phyloP scores from a whole-genome alignment of 2,329 filamentous ascomycete genomes.

The Aureobasidium melanogenum region DNA sequence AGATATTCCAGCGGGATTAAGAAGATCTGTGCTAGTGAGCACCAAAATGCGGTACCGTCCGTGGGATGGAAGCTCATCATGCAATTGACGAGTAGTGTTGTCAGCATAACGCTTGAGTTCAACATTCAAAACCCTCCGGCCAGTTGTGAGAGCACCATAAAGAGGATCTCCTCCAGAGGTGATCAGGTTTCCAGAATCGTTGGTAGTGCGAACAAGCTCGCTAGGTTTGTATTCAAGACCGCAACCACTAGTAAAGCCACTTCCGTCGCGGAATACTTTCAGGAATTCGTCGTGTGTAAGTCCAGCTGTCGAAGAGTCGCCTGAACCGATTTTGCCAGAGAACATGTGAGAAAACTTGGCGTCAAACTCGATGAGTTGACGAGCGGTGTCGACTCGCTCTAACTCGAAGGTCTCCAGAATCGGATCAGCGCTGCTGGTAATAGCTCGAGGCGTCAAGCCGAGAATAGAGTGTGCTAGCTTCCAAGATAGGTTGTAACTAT shows the following conservation, averaged over 20 bases:
- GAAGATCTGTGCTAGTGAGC: conserved; percentile 16
- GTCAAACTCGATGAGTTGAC: conserved; percentile 53
- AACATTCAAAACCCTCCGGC: conserved; percentile 21
- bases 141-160: conserved; percentile 20
- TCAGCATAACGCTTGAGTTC: conserved; percentile 22
- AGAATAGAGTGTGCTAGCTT: conserved; percentile 36
- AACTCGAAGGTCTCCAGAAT: conserved; percentile 44
- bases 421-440: conserved; percentile 17
- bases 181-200: not conserved
- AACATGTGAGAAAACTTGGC: conserved; percentile 40
- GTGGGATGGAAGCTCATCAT: conserved; percentile 22
- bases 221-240: conserved; percentile 18
- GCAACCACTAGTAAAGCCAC: conserved; percentile 50
- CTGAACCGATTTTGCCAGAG: conserved; percentile 26
- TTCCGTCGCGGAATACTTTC: conserved; percentile 45
- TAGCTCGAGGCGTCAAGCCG: conserved; percentile 2
- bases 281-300: conserved; percentile 21
- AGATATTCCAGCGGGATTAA: conserved; percentile 12
- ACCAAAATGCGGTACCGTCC: conserved; percentile 22
- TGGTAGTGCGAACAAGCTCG: conserved; percentile 9
- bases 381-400: conserved; percentile 51
- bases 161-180: conserved; percentile 15
- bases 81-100: conserved; percentile 20
- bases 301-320: conserved; percentile 9
- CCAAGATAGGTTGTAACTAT: conserved; percentile 52